Evolutionary conservation across 345 rosid genomes (phyloP), one percentile per base, ranked within the genome.

Genomic region (Microcos paniculata): DNA sequence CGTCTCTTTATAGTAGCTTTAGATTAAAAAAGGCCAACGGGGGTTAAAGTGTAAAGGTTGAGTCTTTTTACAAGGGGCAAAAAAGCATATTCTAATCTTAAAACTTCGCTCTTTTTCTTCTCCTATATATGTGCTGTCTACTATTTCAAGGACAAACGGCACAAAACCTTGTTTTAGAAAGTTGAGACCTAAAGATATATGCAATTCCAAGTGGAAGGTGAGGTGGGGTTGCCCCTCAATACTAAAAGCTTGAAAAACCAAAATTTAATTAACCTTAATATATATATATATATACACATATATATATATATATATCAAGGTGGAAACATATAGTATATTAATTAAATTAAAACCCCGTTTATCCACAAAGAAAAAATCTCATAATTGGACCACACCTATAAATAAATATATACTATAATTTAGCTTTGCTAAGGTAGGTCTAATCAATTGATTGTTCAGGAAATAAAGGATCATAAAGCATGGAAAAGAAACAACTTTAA

Each of bases 91-190:
- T 45, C 30, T 55, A 75, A 53, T 43, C 55, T 31, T 42, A 15
- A 26, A 0, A 35, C 18, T 28, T 10, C 28, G 24, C 8, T 72
- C 38, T 49, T 59, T 76, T 72, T 66, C 71, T 61, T 76, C 79
- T 77, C 82, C 73, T 49, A 48, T 31, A 59, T 23, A 45, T 71
- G 66, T 77, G 77, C 58, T 86, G 90, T 89, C 87, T 76, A 76
- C 87, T 68, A 79, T 79, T 87, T 84, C 61, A 72, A 69, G 82
- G 88, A 89, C 92, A 89, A 84, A 79, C 71, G 28, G 82, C 90
- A 83, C 83, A 79, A 85, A 80, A 62, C 86, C 83, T 84, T 86
- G 87, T 86, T 86, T 83, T 85, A 79, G 77, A 89, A 86, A 89
- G 88, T 83, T 75, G 81, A 73, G 79, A 76, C 83, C 81, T 72